These are phyloP conservation scores for Amanita pseudoporphyria DNA, from an alignment of 768 basidiomycete species.

Conservation along the genomic window DNA sequence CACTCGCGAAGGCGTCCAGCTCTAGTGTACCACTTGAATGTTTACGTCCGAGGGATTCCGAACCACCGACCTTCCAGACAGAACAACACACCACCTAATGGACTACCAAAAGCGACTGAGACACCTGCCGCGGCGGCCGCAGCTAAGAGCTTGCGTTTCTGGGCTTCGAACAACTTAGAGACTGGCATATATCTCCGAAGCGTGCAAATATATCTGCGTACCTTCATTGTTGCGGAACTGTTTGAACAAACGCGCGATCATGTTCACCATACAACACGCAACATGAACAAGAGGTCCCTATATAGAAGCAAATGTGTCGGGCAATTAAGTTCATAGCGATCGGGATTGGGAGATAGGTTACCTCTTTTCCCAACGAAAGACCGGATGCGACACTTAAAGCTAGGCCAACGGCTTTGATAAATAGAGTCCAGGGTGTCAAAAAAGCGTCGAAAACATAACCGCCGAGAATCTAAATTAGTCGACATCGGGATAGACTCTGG, in stretches of 20 bases:
- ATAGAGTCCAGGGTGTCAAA: slow-evolving; percentile 76
- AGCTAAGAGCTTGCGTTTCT: slow-evolving; percentile 72
- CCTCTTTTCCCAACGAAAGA: slow-evolving; percentile 79
- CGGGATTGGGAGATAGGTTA: slow-evolving; percentile 15
- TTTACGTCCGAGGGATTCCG: background rate
- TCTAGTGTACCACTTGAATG: slow-evolving; percentile 24
- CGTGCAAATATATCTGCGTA: slow-evolving; percentile 18
- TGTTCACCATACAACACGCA: slow-evolving; percentile 70
- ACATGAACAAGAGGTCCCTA: slow-evolving; percentile 84
- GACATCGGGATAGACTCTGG: background rate
- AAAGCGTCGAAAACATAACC: slow-evolving; percentile 86
- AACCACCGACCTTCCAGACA: slow-evolving; percentile 53
- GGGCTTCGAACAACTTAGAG: slow-evolving; percentile 30
- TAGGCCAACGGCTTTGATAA: slow-evolving; percentile 78
- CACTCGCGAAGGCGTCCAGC: slow-evolving; percentile 57
- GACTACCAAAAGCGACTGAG: slow-evolving; percentile 83
- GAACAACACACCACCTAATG: slow-evolving; percentile 79
- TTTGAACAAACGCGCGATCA: slow-evolving; percentile 54
- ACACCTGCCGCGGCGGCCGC: slow-evolving; percentile 84
- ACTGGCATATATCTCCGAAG: background rate
- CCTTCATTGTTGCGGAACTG: slow-evolving; percentile 77
- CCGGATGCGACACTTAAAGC: slow-evolving; percentile 82
- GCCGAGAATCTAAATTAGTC: slow-evolving; percentile 48
- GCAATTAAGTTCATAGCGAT: background rate
- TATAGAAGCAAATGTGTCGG: background rate